Evolutionary conservation across 345 rosid species (phyloP).

Genomic region (Kernera saxatilis): DNA sequence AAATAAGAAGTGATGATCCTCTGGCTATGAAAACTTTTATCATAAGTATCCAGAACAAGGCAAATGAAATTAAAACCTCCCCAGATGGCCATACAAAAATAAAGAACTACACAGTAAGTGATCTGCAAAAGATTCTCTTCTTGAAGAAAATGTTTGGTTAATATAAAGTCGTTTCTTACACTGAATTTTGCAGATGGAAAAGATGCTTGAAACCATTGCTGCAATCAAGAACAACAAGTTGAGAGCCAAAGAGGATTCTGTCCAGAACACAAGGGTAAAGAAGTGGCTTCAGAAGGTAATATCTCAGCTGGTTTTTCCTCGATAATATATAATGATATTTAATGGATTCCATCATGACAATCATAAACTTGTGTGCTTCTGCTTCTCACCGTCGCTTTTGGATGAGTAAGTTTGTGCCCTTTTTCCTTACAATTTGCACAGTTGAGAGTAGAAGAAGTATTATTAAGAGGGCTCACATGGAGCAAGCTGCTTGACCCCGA

Average conservation of each 20-base stretch:
- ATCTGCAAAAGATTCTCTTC: neutral
- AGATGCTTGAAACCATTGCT: conserved; percentile 85
- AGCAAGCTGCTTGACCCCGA: conserved; percentile 79
- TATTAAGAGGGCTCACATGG: conserved; percentile 81
- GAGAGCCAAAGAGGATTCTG: conserved; percentile 65
- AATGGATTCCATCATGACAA: neutral
- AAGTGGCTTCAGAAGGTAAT: conserved; percentile 94
- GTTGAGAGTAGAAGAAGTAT: conserved; percentile 64
- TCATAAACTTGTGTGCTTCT: neutral
- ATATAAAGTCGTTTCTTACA: neutral
- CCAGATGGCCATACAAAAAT: conserved; percentile 38
- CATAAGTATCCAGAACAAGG: conserved; percentile 66
- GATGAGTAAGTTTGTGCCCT: neutral
- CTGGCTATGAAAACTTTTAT: conserved; percentile 78
- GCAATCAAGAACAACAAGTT: conserved; percentile 91
- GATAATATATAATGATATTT: neutral
- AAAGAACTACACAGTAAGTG: conserved; percentile 54
- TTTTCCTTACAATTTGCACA: conserved; percentile 24
- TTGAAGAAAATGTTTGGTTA: neutral
- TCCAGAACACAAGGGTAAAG: conserved; percentile 65
- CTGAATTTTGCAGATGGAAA: conserved; percentile 66
- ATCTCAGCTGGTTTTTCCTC: neutral
- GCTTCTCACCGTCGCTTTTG: neutral
- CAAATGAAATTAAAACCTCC: conserved; percentile 59
- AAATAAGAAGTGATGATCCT: conserved; percentile 87